Percentiles rank a stretch among this genome's conserved stretches.
Evolutionary conservation across 2,329 filamentous ascomycete species (phyloP).

Genomic region (Drechslera avenae): DNA sequence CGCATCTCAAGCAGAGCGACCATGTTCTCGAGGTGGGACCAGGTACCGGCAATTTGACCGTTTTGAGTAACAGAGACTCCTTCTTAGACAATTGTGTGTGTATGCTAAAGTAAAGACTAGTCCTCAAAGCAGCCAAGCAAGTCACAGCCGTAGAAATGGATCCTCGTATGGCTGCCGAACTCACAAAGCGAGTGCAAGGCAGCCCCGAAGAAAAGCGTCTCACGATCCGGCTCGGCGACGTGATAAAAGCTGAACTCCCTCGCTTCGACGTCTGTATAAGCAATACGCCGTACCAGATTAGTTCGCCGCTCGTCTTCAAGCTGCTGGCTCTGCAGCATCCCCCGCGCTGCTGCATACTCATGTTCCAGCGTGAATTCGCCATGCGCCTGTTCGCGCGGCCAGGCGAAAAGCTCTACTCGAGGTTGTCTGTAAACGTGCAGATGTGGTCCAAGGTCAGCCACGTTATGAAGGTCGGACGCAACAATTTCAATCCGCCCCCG

Average conservation of each 20-base stretch:
- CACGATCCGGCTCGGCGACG: constrained; percentile 88
- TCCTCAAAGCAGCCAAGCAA: constrained; percentile 84
- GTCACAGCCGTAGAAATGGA: constrained; percentile 89
- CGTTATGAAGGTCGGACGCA: constrained; percentile 92
- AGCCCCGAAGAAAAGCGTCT: constrained; percentile 77
- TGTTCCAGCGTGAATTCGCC: constrained; percentile 96
- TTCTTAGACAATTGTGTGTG: no score
- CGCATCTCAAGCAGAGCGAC: constrained; percentile 85
- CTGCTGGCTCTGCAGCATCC: constrained; percentile 81
- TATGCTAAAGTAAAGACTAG: no score
- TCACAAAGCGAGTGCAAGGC: constrained; percentile 91
- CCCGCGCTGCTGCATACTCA: constrained; percentile 84
- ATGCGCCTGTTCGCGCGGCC: constrained; percentile 86
- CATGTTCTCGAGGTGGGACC: constrained; percentile 89
- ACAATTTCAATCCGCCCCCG: constrained; percentile 95
- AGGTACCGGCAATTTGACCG: constrained; percentile 86
- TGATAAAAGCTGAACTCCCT: constrained; percentile 81
- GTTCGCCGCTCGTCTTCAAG: constrained; percentile 88
- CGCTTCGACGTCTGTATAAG: constrained; percentile 81
- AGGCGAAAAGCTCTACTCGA: constrained; percentile 85
- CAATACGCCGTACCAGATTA: constrained; percentile 81
- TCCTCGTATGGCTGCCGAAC: constrained; percentile 93
- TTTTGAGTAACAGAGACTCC: no score
- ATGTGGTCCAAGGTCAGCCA: constrained; percentile 78
- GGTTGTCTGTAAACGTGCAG: constrained; percentile 91